Base-by-base conservation (phyloP, 192 early-diverging fungal genomes). In the Coemansia sp. region DNA sequence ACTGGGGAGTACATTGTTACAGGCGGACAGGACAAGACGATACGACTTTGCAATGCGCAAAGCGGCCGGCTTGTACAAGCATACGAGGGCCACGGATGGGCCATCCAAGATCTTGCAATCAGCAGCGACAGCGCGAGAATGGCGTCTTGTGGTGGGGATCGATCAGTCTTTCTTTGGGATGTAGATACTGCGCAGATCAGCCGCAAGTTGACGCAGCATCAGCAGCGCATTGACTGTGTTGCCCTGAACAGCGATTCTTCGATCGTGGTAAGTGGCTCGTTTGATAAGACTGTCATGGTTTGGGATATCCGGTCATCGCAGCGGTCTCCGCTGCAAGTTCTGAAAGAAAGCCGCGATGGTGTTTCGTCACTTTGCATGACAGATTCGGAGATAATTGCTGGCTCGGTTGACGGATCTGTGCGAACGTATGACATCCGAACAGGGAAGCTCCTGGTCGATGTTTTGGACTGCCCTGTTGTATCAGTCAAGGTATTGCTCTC, bases 121-220 rank as follows among this genome's bases (percentile, higher is more conserved):
- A 73, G 61, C 63, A 24, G 34, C 3, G 90, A 89, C 75, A 88
- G 91, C 68, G 71, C 84, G 5, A 82, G 78, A 24, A 77, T 99
- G 68, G 91, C 89, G 26, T 92, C 93, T 26, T 91, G 93, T 63
- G 92, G 92, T 41, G 89, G 83, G 5, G 96, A 98, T 73, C 88
- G 89, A 26, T 69, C 89, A 6, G 91, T 95, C 15, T 88, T 92
- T 62, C 66, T 94, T 7, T 98, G 95, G 95, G 96, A 99, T 66
- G 90, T 97, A 2, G 70, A 72, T 15, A 88, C 89, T 5, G 93
- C 92, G 9, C 77, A 78, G 63, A 83, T 90, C 4, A 85, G 89
- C n/a, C 85, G 92, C 26, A 81, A 91, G 58, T 94, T 90, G 68
- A 69, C 87, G 1, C 93, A 91, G 4, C 97, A 99, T 64, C 81